Percentiles rank a stretch among this genome's conserved stretches.
These are phyloP conservation scores for Syzygium jambos DNA, from an alignment of 345 rosid species.

Conservation along the genomic window DNA sequence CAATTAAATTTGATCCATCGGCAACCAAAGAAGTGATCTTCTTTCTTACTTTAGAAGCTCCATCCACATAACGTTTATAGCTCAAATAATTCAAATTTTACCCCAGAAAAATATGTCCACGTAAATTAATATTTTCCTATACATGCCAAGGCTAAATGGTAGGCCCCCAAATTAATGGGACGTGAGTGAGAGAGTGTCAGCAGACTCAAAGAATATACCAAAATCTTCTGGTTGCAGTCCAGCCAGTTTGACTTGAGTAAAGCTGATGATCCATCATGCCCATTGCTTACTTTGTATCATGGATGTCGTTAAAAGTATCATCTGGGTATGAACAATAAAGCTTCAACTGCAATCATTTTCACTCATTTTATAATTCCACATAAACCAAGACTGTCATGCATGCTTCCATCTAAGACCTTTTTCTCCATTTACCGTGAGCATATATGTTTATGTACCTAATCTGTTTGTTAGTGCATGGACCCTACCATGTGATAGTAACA, in stretches of 20 bases:
- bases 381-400: not conserved
- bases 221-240: not conserved
- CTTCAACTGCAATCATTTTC: not conserved
- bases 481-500: not conserved
- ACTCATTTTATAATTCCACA: not conserved
- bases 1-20: not conserved
- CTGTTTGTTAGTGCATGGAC: not conserved
- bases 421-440: not conserved
- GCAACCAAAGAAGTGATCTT: not conserved
- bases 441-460: not conserved
- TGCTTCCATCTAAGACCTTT: slow-evolving; percentile 1
- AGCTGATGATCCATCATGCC: not conserved
- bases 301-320: not conserved
- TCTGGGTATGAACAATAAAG: not conserved
- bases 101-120: not conserved
- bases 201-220: not conserved
- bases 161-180: not conserved
- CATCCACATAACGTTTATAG: not conserved
- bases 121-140: not conserved
- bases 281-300: not conserved
- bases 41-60: not conserved
- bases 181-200: not conserved
- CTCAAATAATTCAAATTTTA: not conserved
- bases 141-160: not conserved
- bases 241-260: not conserved